Percentiles rank a stretch among this genome's conserved stretches.
Evolutionary conservation across 192 early-diverging fungal species (phyloP).

Genomic region (Pecoramyces ruminantium): DNA sequence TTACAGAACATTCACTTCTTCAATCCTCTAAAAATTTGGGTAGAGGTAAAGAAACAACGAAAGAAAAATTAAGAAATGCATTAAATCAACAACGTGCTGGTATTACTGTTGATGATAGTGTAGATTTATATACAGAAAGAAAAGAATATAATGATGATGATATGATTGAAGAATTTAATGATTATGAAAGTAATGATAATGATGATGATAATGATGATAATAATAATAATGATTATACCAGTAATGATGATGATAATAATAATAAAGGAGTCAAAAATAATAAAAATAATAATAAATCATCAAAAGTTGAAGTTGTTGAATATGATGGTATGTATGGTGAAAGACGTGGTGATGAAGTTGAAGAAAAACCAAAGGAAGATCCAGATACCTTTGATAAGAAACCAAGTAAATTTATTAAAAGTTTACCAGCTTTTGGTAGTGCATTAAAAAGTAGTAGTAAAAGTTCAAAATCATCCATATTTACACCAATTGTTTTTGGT

Average conservation of each 20-base stretch:
- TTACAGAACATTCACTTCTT: constrained; percentile 15
- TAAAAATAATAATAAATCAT: neutral
- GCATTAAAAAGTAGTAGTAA: constrained; percentile 5
- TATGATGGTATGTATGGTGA: constrained; percentile 4
- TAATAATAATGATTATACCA: no score
- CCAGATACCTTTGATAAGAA: neutral
- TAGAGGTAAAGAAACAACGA: constrained; percentile 2
- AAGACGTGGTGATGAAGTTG: constrained; percentile 1
- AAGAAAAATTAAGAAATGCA: constrained; percentile 19
- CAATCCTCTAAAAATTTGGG: constrained; percentile 20
- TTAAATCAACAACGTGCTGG: constrained; percentile 24
- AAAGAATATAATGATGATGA: constrained; percentile 7
- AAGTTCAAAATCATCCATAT: neutral
- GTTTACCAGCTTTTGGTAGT: constrained; percentile 13
- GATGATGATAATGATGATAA: neutral
- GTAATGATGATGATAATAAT: neutral
- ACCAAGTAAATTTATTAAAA: neutral
- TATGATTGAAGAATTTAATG: constrained; percentile 3
- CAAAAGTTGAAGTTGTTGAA: constrained; percentile 8
- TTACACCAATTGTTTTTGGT: neutral
- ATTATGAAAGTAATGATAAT: constrained; percentile 5
- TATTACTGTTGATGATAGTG: constrained; percentile 10
- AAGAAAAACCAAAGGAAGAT: neutral
- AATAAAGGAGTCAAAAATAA: neutral
- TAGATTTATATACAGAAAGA: constrained; percentile 12